phyloP scores from a whole-genome alignment of 768 basidiomycete species.

The Mrakia blollopis region DNA sequence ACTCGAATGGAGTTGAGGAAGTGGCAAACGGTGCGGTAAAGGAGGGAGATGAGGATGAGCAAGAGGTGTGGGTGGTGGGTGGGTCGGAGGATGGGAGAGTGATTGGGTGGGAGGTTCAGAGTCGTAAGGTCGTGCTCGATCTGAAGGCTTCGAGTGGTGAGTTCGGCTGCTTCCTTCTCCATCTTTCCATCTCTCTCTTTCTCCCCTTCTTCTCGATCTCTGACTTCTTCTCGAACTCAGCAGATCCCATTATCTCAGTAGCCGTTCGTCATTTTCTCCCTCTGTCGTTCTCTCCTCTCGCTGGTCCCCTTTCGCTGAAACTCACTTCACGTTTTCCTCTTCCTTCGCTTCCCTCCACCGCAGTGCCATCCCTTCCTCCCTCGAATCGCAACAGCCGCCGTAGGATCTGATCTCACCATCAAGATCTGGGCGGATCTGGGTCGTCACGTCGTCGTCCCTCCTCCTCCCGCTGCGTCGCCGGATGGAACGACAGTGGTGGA shows the following conservation, averaged over 20 bases:
- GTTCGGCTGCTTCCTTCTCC: no score
- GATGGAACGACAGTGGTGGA: no score
- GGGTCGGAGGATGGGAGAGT: slow-evolving; percentile 71
- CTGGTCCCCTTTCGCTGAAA: not conserved
- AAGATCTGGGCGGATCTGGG: slow-evolving; percentile 57
- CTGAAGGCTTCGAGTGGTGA: slow-evolving; percentile 54
- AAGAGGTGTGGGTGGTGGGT: slow-evolving; percentile 60
- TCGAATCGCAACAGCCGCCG: slow-evolving; percentile 79
- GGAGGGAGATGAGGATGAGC: no score
- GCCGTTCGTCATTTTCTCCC: slow-evolving; percentile 51
- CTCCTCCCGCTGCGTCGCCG: not conserved
- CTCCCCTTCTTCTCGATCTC: not conserved
- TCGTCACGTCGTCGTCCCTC: slow-evolving; percentile 1
- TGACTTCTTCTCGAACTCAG: slow-evolving; percentile 34
- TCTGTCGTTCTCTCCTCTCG: not conserved
- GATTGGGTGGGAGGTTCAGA: slow-evolving; percentile 55
- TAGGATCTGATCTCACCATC: slow-evolving; percentile 83
- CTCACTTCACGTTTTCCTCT: not conserved
- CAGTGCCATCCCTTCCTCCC: slow-evolving; percentile 70
- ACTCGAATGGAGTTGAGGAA: not conserved
- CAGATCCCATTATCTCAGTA: slow-evolving; percentile 71
- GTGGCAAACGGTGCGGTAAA: slow-evolving; percentile 51
- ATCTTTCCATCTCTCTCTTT: not conserved
- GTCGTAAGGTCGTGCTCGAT: slow-evolving; percentile 65
- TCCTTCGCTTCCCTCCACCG: not conserved